These are phyloP conservation scores for Paratinospora sagittata DNA, from an alignment of 164 flowering plant species.

Conservation along the genomic window DNA sequence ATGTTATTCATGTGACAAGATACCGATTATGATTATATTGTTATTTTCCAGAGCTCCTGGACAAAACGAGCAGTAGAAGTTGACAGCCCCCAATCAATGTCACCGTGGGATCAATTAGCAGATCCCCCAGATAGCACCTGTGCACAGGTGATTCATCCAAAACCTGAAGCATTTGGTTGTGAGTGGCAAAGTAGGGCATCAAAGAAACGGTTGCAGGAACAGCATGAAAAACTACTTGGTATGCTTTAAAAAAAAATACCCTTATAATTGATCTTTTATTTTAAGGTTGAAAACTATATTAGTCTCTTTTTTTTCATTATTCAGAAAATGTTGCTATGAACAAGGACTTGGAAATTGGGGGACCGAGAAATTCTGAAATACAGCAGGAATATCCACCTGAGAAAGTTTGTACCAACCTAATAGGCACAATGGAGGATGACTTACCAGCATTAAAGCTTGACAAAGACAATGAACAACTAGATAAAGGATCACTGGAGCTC, in stretches of 20 bases:
- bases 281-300: not conserved
- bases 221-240: slow-evolving; percentile 37
- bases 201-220: slow-evolving; percentile 24
- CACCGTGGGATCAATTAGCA: slow-evolving; percentile 30
- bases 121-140: slow-evolving; percentile 57
- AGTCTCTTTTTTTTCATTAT: slow-evolving; percentile 5
- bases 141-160: slow-evolving; percentile 46
- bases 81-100: slow-evolving; percentile 40
- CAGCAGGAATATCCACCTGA: slow-evolving; percentile 27
- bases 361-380: slow-evolving; percentile 25
- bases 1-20: not conserved
- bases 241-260: slow-evolving; percentile 3
- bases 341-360: slow-evolving; percentile 41
- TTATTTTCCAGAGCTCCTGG: slow-evolving; percentile 56
- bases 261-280: not conserved
- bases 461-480: slow-evolving; percentile 20
- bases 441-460: slow-evolving; percentile 17
- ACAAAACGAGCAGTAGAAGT: slow-evolving; percentile 47
- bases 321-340: slow-evolving; percentile 43
- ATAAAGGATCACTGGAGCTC: slow-evolving; percentile 21
- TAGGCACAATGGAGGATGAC: slow-evolving; percentile 22
- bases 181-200: slow-evolving; percentile 26
- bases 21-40: not conserved
- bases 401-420: slow-evolving; percentile 15
- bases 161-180: slow-evolving; percentile 30